phyloP scores from a whole-genome alignment of 1,284 basidiomycete genomes.

The Neolentinus lepideus region DNA sequence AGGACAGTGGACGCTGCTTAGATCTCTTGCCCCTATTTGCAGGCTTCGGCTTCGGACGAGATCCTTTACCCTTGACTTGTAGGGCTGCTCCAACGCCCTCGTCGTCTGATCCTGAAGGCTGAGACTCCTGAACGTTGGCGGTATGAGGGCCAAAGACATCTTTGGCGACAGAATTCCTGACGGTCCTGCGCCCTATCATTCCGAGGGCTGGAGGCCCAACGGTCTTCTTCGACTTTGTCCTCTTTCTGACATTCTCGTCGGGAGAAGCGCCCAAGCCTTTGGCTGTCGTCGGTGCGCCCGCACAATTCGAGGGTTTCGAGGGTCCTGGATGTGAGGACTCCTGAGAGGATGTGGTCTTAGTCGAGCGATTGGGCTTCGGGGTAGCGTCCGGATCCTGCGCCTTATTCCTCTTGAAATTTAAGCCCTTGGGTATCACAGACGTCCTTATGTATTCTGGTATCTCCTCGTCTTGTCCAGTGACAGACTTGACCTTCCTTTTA shows the following conservation, averaged over 20 bases:
- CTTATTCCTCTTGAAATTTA: conserved; percentile 1
- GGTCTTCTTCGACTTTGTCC: neutral
- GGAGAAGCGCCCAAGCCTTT: neutral
- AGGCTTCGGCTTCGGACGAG: neutral
- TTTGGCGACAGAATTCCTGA: neutral
- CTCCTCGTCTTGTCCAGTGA: neutral
- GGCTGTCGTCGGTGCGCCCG: neutral
- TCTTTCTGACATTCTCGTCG: neutral
- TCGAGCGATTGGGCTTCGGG: neutral
- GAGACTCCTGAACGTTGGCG: neutral
- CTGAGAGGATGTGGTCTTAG: neutral
- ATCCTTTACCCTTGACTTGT: neutral
- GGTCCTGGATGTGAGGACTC: neutral
- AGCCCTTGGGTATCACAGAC: neutral
- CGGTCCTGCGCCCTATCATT: neutral
- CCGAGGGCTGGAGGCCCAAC: neutral
- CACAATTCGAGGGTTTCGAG: neutral
- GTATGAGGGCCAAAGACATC: neutral
- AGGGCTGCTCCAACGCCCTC: neutral
- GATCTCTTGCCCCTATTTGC: neutral
- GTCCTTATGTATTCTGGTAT: neutral
- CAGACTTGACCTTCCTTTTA: neutral
- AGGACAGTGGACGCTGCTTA: neutral
- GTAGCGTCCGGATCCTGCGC: neutral
- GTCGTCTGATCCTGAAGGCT: neutral